Evolutionary conservation across 2,329 filamentous ascomycete species (phyloP).

Genomic region (Eutypella sp.): DNA sequence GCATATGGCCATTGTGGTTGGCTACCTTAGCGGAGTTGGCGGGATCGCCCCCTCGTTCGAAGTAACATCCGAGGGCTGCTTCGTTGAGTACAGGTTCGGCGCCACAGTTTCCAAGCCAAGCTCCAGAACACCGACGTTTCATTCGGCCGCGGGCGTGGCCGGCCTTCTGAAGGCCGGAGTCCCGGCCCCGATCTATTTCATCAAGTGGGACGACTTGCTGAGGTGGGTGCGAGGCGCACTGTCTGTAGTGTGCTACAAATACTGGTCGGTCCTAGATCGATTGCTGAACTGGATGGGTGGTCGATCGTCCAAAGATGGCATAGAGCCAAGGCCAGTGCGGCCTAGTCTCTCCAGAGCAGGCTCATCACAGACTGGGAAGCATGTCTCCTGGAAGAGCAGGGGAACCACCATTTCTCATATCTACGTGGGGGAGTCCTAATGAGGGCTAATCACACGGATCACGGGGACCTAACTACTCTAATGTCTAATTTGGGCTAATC

Average conservation of each 20-base stretch:
- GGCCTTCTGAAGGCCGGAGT: not conserved
- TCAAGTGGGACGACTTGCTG: slow-evolving; percentile 1
- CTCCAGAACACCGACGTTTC: not conserved
- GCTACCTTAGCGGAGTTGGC: not conserved
- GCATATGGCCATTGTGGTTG: slow-evolving; percentile 3
- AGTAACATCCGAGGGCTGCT: not conserved
- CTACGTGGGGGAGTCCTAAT: not conserved
- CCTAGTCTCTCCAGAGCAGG: not conserved
- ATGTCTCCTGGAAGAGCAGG: slow-evolving; percentile 1
- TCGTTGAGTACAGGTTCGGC: slow-evolving; percentile 1
- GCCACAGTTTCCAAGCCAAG: not conserved
- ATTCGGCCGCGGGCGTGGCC: not conserved
- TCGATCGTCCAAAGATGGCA: not conserved
- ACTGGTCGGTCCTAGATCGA: slow-evolving; percentile 1
- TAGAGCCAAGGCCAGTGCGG: not conserved
- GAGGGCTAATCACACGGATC: too few relatives aligned
- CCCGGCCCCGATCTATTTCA: slow-evolving; percentile 1
- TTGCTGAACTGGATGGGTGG: not conserved
- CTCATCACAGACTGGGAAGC: slow-evolving; percentile 1
- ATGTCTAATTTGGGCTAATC: too few relatives aligned
- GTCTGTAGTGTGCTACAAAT: not conserved
- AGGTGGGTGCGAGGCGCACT: not conserved
- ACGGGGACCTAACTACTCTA: too few relatives aligned
- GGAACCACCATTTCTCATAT: not conserved
- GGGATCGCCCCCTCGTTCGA: not conserved